These are phyloP conservation scores for Bipolaris zeicola DNA, from an alignment of 2,329 filamentous ascomycete genomes.

Conservation along the genomic window DNA sequence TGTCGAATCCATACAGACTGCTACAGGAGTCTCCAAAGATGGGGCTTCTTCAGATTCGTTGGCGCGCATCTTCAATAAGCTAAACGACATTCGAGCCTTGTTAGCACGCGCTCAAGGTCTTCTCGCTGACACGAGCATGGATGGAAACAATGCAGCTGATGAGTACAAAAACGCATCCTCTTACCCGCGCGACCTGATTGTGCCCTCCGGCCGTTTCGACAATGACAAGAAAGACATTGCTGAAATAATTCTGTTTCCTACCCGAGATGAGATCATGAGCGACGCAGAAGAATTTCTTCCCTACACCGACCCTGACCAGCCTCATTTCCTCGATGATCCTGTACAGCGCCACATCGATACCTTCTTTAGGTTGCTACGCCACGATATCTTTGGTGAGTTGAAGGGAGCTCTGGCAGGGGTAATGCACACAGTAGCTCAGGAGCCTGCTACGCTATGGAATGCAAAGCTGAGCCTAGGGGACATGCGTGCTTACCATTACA, in stretches of 20 bases:
- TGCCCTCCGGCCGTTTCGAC: constrained; percentile 35
- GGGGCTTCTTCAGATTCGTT: not conserved
- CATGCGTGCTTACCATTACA: constrained; percentile 28
- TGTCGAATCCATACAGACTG: constrained; percentile 12
- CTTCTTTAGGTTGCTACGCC: constrained; percentile 40
- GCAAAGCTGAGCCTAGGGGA: constrained; percentile 24
- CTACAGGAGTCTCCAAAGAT: constrained; percentile 5
- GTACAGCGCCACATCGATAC: constrained; percentile 42
- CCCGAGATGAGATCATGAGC: constrained; percentile 43
- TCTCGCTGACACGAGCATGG: constrained; percentile 6
- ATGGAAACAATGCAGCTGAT: constrained; percentile 1
- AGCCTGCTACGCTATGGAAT: constrained; percentile 6
- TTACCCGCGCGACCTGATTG: constrained; percentile 31
- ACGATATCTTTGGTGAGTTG: constrained; percentile 42
- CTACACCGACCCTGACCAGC: constrained; percentile 33
- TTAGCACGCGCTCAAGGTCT: constrained; percentile 25
- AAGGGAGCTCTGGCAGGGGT: constrained; percentile 31
- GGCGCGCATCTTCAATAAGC: constrained; percentile 1
- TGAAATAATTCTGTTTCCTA: constrained; percentile 41
- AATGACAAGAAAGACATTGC: constrained; percentile 44
- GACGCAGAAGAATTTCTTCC: constrained; percentile 48
- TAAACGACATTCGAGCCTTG: constrained; percentile 21
- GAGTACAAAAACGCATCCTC: constrained; percentile 8
- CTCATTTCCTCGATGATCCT: constrained; percentile 31
- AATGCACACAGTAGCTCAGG: constrained; percentile 21